Percentiles rank a stretch among this genome's conserved stretches.
These are phyloP conservation scores for Amesomyces nigricolor DNA, from an alignment of 2,329 filamentous ascomycete species.

Conservation along the genomic window DNA sequence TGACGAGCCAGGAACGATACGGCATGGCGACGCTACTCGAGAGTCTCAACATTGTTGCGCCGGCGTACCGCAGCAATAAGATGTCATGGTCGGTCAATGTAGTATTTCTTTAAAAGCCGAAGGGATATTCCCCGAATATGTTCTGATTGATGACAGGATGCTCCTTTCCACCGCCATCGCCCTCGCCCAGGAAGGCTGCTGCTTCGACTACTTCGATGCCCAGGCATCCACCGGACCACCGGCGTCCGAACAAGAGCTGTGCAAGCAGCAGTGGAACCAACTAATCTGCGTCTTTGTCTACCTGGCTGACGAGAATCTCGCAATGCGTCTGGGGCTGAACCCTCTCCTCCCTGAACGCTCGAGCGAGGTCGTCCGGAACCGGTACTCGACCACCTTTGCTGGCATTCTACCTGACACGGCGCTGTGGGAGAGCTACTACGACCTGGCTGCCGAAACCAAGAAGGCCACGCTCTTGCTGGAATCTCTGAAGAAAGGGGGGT, in stretches of 20 bases:
- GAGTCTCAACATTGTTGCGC: constrained; percentile 1
- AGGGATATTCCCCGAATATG: not conserved
- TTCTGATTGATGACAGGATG: not conserved
- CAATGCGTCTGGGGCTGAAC: not conserved
- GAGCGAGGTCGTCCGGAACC: not conserved
- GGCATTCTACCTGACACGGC: not conserved
- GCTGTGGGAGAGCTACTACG: not conserved
- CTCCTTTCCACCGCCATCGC: constrained; percentile 2
- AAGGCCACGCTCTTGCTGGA: not conserved
- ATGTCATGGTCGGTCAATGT: not conserved
- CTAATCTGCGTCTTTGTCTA: not conserved
- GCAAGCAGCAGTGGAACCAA: not conserved
- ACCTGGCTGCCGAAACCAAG: not conserved
- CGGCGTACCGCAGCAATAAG: not conserved
- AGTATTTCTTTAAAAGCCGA: too few species aligned
- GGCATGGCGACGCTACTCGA: not conserved
- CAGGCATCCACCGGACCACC: not conserved
- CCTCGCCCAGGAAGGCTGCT: not conserved
- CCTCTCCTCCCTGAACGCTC: not conserved
- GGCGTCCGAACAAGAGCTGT: not conserved
- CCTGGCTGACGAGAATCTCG: not conserved
- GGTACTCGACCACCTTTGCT: constrained; percentile 2
- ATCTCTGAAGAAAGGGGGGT: not conserved
- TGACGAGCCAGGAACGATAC: not conserved
- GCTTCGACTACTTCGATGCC: not conserved